Conservation (phyloP, 495 filamentous ascomycete genomes). For the Trichoderma virens region DNA sequence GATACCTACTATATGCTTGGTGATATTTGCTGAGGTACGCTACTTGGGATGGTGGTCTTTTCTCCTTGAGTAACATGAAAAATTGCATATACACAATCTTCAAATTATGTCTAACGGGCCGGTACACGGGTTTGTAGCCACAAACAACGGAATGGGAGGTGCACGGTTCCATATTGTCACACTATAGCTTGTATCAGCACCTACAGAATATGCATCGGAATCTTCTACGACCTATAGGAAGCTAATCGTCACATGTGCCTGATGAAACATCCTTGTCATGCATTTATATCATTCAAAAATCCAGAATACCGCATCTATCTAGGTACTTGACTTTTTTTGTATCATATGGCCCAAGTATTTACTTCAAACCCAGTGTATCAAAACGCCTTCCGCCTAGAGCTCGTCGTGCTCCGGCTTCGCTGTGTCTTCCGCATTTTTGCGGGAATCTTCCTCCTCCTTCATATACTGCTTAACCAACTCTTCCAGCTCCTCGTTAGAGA, state of each 20-base stretch:
- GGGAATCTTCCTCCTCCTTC: conserved; percentile 23
- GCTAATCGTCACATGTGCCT: neutral
- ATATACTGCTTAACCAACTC: conserved; percentile 40
- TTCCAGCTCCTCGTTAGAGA: conserved; percentile 37
- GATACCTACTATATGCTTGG: too few relatives aligned
- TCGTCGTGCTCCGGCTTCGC: conserved; percentile 42
- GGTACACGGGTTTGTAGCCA: too few relatives aligned
- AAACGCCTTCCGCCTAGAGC: conserved; percentile 26
- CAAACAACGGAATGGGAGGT: too few relatives aligned
- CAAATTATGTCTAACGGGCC: too few relatives aligned
- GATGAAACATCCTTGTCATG: neutral
- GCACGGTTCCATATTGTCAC: too few relatives aligned
- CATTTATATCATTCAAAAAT: neutral
- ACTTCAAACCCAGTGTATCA: conserved; percentile 1
- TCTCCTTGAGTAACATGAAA: too few relatives aligned
- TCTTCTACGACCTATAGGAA: too few relatives aligned
- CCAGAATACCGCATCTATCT: neutral
- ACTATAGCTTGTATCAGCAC: too few relatives aligned
- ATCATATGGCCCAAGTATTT: neutral
- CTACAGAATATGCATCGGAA: too few relatives aligned
- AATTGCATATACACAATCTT: too few relatives aligned
- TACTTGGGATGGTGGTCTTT: too few relatives aligned
- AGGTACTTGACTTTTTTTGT: neutral
- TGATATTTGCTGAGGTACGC: too few relatives aligned
- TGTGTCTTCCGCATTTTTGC: conserved; percentile 26